A percentile compares a stretch with the other conserved stretches of the same genome.
Conservation (phyloP, 352 stramenopile genomes). For the Globisporangium cystogenes region DNA sequence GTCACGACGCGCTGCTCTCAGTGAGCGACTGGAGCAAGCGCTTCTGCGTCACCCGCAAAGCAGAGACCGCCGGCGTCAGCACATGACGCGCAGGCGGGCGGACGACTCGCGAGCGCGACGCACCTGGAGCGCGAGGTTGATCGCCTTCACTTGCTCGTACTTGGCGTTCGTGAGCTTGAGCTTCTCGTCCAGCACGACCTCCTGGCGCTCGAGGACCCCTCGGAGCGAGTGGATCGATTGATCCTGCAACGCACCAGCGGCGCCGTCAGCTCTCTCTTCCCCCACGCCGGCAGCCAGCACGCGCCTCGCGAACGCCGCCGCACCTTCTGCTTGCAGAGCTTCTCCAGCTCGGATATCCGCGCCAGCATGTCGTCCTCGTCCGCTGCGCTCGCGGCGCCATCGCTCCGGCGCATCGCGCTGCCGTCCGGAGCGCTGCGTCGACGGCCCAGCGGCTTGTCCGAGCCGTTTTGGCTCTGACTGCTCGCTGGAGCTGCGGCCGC, state of each 20-base stretch:
- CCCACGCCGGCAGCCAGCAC: neutral
- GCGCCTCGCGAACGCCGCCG: neutral
- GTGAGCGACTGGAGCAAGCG: constrained; percentile 48
- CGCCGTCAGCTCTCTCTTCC: neutral
- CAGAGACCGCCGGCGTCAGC: constrained; percentile 1
- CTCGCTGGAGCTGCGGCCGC: neutral
- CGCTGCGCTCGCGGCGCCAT: neutral
- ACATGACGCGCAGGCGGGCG: too few relatives aligned
- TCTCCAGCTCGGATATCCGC: constrained; percentile 62
- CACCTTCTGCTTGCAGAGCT: constrained; percentile 72
- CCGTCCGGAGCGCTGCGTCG: constrained; percentile 12
- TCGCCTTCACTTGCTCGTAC: constrained; percentile 75
- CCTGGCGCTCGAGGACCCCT: constrained; percentile 60
- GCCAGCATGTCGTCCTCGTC: constrained; percentile 18
- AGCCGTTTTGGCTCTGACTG: neutral
- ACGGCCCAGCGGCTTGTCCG: constrained; percentile 4
- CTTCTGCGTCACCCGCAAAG: constrained; percentile 24
- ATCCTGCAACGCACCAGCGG: constrained; percentile 26
- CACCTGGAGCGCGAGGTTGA: constrained; percentile 78
- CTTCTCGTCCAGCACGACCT: constrained; percentile 63
- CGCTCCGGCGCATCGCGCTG: constrained; percentile 5
- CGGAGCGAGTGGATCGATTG: constrained; percentile 61
- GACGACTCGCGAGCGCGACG: too few relatives aligned
- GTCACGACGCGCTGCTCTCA: constrained; percentile 13
- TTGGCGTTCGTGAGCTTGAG: constrained; percentile 60